phyloP scores from a whole-genome alignment of 2,329 filamentous ascomycete species.

The Verticillium dahliae region DNA sequence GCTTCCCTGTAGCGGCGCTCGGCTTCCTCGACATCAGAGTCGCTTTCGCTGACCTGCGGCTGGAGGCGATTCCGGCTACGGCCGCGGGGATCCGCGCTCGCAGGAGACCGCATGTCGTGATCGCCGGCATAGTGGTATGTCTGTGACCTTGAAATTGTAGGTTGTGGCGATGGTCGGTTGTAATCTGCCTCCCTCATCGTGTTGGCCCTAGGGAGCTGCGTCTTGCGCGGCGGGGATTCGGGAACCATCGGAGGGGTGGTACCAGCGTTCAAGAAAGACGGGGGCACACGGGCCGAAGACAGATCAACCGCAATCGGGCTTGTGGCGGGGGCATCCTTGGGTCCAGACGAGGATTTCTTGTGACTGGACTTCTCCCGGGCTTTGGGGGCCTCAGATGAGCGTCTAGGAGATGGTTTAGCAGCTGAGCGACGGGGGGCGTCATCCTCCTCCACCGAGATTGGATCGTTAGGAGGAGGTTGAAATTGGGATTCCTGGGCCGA shows the following conservation, averaged over 20 bases:
- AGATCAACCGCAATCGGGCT: conserved; percentile 14
- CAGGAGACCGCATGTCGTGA: neutral
- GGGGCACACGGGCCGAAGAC: conserved; percentile 21
- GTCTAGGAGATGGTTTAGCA: conserved; percentile 8
- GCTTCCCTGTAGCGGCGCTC: conserved; percentile 4
- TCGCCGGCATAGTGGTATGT: conserved; percentile 23
- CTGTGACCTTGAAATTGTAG: conserved; percentile 21
- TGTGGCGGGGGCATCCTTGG: conserved; percentile 3
- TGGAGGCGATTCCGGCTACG: conserved; percentile 29
- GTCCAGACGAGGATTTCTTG: conserved; percentile 9
- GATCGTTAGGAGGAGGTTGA: conserved; percentile 3
- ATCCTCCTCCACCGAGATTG: conserved; percentile 3
- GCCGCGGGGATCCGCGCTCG: conserved; percentile 21
- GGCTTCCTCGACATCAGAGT: conserved; percentile 27
- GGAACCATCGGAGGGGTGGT: conserved; percentile 16
- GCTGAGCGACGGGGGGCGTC: conserved; percentile 9
- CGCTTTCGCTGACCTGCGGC: conserved; percentile 25
- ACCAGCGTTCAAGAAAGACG: conserved; percentile 17
- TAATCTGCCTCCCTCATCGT: conserved; percentile 24
- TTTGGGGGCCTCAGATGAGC: conserved; percentile 10
- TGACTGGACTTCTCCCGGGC: conserved; percentile 10
- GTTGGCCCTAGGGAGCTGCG: conserved; percentile 22
- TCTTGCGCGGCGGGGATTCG: conserved; percentile 24
- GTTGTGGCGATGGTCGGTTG: conserved; percentile 16
- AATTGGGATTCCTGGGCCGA: conserved; percentile 2